phyloP scores from a whole-genome alignment of 768 basidiomycete genomes.

The Amanita phalloides region DNA sequence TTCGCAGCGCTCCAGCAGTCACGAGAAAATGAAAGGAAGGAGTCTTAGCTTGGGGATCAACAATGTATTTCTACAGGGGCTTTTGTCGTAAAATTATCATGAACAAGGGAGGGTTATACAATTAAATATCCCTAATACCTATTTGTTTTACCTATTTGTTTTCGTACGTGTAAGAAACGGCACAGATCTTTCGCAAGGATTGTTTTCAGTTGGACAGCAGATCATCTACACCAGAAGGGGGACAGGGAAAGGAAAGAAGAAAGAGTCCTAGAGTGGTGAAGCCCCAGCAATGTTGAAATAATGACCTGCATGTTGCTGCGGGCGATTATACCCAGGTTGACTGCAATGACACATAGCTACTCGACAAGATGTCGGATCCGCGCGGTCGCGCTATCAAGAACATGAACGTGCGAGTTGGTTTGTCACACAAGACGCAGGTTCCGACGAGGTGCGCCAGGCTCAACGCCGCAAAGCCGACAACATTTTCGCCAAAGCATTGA shows the following conservation, averaged over 20 bases:
- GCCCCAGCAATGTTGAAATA: constrained; percentile 2
- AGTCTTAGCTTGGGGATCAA: background rate
- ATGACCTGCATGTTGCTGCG: constrained; percentile 3
- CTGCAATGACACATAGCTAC: constrained; percentile 20
- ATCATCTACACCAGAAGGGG: constrained; percentile 7
- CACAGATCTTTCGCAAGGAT: constrained; percentile 8
- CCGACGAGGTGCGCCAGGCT: constrained; percentile 9
- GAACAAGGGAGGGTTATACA: constrained; percentile 5
- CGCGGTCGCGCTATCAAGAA: constrained; percentile 10
- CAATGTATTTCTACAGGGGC: constrained; percentile 2
- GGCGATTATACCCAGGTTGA: constrained; percentile 20
- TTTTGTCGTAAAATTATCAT: constrained; percentile 7
- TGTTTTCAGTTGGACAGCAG: constrained; percentile 8
- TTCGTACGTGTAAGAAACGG: constrained; percentile 8
- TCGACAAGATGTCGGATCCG: constrained; percentile 26
- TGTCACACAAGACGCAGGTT: background rate
- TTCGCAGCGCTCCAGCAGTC: constrained; percentile 45
- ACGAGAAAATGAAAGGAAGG: background rate
- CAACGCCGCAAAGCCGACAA: constrained; percentile 68
- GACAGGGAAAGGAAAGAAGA: constrained; percentile 7
- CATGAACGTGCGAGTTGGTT: background rate
- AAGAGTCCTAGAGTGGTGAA: constrained; percentile 13
- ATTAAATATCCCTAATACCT: constrained; percentile 9
- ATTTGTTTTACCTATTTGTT: background rate
- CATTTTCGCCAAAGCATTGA: constrained; percentile 88